These are phyloP conservation scores for Rhodotorula paludigena DNA, from an alignment of 768 basidiomycete species.

Conservation along the genomic window DNA sequence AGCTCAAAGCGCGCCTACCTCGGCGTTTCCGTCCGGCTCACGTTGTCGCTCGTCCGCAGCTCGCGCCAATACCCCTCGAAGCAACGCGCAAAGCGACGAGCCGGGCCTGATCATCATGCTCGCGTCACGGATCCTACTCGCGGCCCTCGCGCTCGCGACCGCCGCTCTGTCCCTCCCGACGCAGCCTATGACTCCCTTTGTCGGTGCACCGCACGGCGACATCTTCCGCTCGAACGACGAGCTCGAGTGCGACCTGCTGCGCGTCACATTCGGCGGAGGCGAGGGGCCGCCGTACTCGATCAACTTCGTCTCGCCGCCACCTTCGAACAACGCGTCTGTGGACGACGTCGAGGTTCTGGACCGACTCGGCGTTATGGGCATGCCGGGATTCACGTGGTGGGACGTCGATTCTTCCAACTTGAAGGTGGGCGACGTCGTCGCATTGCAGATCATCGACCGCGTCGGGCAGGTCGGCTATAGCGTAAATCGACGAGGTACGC, in stretches of 20 bases:
- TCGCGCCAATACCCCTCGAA: too few species aligned
- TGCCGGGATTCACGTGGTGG: constrained; percentile 10
- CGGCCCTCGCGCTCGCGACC: neutral
- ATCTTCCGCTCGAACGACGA: neutral
- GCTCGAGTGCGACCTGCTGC: constrained; percentile 13
- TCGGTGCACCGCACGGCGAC: constrained; percentile 19
- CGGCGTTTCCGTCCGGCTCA: too few species aligned
- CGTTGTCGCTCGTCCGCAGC: too few species aligned
- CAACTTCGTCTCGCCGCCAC: constrained; percentile 13
- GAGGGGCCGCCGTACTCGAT: constrained; percentile 11
- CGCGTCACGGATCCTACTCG: too few species aligned
- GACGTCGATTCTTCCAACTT: neutral
- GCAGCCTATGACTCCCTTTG: neutral
- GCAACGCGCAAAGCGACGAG: too few species aligned
- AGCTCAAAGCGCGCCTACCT: too few species aligned
- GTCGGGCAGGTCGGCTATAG: constrained; percentile 9
- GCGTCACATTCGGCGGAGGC: constrained; percentile 23
- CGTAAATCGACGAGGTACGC: constrained; percentile 2
- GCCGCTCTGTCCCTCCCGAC: neutral
- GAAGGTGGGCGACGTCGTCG: constrained; percentile 3
- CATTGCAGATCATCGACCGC: constrained; percentile 19
- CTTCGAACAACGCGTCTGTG: neutral
- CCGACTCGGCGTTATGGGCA: constrained; percentile 15
- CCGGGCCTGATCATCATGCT: too few species aligned
- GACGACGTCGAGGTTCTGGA: constrained; percentile 10